A percentile compares a stretch with the other conserved stretches of the same genome.
Evolutionary conservation across 352 stramenopile species (phyloP).

Genomic region (Pythium myriotylum): DNA sequence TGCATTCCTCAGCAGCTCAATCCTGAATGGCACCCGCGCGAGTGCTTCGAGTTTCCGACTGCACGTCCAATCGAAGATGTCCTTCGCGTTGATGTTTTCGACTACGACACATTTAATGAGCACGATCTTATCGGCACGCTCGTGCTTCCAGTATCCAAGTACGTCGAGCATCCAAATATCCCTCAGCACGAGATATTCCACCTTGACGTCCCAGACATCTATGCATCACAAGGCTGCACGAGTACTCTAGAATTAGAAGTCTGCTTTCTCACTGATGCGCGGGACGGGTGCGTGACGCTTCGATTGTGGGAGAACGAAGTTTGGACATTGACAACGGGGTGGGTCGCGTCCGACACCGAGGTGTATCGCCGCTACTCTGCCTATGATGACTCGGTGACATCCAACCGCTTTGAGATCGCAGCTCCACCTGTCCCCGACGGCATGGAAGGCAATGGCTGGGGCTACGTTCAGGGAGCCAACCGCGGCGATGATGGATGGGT

Average conservation of each 20-base stretch:
- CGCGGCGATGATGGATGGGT: conserved; percentile 64
- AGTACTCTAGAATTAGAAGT: conserved; percentile 64
- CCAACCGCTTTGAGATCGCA: conserved; percentile 44
- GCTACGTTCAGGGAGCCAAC: conserved; percentile 43
- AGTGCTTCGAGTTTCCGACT: conserved; percentile 65
- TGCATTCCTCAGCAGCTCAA: conserved; percentile 71
- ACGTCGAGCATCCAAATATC: conserved; percentile 41
- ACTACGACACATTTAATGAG: conserved; percentile 64
- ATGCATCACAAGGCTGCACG: conserved; percentile 42
- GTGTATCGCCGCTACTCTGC: conserved; percentile 57
- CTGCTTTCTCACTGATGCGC: conserved; percentile 38
- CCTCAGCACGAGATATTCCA: conserved; percentile 53
- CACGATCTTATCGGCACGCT: conserved; percentile 68
- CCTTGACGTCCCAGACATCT: conserved; percentile 48
- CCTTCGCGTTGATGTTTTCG: conserved; percentile 59
- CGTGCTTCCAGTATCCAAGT: conserved; percentile 54
- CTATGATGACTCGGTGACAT: conserved; percentile 52
- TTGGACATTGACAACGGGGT: conserved; percentile 50
- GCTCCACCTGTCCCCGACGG: conserved; percentile 41
- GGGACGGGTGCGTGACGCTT: conserved; percentile 38
- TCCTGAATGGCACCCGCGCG: conserved; percentile 58
- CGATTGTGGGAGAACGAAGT: conserved; percentile 72
- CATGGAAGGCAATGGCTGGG: conserved; percentile 52
- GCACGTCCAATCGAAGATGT: conserved; percentile 43
- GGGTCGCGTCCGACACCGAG: conserved; percentile 45